A percentile compares a stretch with the other conserved stretches of the same genome.
phyloP scores from a whole-genome alignment of 768 basidiomycete genomes.

The Rhodocollybia butyracea region DNA sequence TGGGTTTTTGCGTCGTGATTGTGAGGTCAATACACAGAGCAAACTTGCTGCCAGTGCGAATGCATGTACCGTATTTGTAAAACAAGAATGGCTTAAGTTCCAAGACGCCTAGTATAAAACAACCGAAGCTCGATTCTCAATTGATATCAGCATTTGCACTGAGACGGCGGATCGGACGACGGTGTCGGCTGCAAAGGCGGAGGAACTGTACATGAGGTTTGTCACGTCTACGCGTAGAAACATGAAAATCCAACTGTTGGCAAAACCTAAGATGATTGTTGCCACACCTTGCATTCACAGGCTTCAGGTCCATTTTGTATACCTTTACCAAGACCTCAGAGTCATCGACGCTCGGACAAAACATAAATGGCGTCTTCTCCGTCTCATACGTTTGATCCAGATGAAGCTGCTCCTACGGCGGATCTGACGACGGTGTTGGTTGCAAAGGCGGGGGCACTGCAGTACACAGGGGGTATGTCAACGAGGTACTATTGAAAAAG shows the following conservation, averaged over 20 bases:
- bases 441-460: constrained; percentile 48
- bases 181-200: constrained; percentile 38
- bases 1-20: constrained; percentile 32
- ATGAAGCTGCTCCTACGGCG: too few relatives aligned
- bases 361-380: too few relatives aligned
- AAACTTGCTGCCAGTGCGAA: constrained; percentile 54
- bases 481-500: too few relatives aligned
- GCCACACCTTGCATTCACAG: too few relatives aligned
- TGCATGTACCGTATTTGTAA: constrained; percentile 60
- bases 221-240: constrained; percentile 47
- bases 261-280: constrained; percentile 6
- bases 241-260: constrained; percentile 54
- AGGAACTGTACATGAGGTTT: constrained; percentile 47
- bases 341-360: too few relatives aligned
- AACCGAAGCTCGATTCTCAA: constrained; percentile 54
- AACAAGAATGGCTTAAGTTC: constrained; percentile 68
- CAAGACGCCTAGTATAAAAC: constrained; percentile 52
- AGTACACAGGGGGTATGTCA: constrained; percentile 34
- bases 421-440: constrained; percentile 36
- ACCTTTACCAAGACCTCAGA: too few relatives aligned
- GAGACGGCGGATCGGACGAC: constrained; percentile 34
- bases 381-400: too few relatives aligned
- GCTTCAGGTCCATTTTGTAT: too few relatives aligned
- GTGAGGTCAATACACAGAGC: constrained; percentile 48
- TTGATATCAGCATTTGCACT: constrained; percentile 42